Percentiles rank a stretch among this genome's conserved stretches.
Conservation (phyloP, 1,284 basidiomycete genomes). For the Ganoderma lingzhi region DNA sequence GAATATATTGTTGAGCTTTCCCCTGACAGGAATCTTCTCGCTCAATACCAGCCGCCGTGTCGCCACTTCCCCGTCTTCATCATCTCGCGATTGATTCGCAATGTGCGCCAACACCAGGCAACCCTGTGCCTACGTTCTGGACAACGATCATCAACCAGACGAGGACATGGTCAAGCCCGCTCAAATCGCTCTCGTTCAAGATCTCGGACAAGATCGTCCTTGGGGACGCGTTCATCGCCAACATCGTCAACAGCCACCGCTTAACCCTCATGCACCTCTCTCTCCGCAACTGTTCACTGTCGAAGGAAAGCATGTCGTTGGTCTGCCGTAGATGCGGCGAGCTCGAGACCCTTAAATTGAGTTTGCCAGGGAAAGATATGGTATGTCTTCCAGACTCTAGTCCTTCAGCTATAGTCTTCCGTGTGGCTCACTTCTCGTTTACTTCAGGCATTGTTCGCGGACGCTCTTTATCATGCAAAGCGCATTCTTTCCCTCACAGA, state of each 20-base stretch:
- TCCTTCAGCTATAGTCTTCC: not conserved
- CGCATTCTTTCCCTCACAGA: constrained; percentile 59
- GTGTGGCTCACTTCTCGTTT: not conserved
- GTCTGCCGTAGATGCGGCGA: constrained; percentile 53
- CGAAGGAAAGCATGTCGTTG: constrained; percentile 46
- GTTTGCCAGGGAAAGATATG: constrained; percentile 58
- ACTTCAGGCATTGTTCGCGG: constrained; percentile 38
- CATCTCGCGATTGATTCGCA: constrained; percentile 65
- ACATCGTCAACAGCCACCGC: constrained; percentile 53
- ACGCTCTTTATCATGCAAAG: constrained; percentile 47
- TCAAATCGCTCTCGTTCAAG: constrained; percentile 58
- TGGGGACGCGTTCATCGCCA: constrained; percentile 48
- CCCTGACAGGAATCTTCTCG: constrained; percentile 49
- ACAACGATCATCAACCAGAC: constrained; percentile 46
- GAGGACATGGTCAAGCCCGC: constrained; percentile 46
- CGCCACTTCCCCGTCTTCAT: constrained; percentile 53
- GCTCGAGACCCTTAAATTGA: constrained; percentile 59
- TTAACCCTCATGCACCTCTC: constrained; percentile 53
- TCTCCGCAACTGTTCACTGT: constrained; percentile 56
- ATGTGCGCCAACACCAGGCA: constrained; percentile 39
- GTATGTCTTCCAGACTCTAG: constrained; percentile 44
- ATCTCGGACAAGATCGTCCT: constrained; percentile 54
- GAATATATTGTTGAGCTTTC: not conserved
- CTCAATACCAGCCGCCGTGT: constrained; percentile 39
- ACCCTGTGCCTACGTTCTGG: constrained; percentile 46